Percentiles rank a stretch among this genome's conserved stretches.
Evolutionary conservation across 2,329 filamentous ascomycete species (phyloP).

Genomic region (Dactylonectria macrodidyma): DNA sequence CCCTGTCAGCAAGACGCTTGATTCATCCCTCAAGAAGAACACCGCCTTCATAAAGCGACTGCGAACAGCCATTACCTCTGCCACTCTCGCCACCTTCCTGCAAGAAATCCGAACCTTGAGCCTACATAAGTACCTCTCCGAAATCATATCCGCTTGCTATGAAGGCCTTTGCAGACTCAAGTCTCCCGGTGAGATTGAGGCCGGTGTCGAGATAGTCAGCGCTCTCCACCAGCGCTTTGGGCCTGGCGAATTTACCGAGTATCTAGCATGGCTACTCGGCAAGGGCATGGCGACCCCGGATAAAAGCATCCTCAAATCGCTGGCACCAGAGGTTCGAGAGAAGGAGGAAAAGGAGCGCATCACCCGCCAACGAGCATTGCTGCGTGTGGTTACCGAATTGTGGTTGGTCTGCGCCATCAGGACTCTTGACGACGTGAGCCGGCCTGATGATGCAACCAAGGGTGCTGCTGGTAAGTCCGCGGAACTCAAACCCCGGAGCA

Average conservation of each 20-base stretch:
- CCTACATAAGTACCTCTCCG: slow-evolving; percentile 95
- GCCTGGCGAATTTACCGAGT: slow-evolving; percentile 89
- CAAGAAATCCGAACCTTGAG: slow-evolving; percentile 92
- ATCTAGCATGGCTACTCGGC: slow-evolving; percentile 92
- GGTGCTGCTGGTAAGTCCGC: slow-evolving; percentile 74
- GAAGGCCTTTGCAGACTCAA: slow-evolving; percentile 95
- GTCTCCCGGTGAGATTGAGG: slow-evolving; percentile 90
- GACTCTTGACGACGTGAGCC: slow-evolving; percentile 79
- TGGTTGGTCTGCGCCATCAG: slow-evolving; percentile 93
- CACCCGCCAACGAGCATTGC: slow-evolving; percentile 84
- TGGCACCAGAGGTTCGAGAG: slow-evolving; percentile 87
- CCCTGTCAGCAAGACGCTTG: slow-evolving; percentile 82
- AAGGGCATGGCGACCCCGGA: slow-evolving; percentile 93
- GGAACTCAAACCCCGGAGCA: slow-evolving; percentile 69
- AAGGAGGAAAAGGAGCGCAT: slow-evolving; percentile 97
- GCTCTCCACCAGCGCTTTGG: slow-evolving; percentile 97
- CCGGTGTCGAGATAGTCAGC: slow-evolving; percentile 92
- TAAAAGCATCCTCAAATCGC: slow-evolving; percentile 83
- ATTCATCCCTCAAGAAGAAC: slow-evolving; percentile 98
- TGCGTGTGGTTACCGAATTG: slow-evolving; percentile 93
- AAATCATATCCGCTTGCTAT: slow-evolving; percentile 96
- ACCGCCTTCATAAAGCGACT: slow-evolving; percentile 98
- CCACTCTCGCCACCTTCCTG: slow-evolving; percentile 86
- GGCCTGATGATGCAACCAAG: slow-evolving; percentile 75
- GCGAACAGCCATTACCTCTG: slow-evolving; percentile 87